Evolutionary conservation across 345 rosid species (phyloP).

Genomic region (Linum usitatissimum): DNA sequence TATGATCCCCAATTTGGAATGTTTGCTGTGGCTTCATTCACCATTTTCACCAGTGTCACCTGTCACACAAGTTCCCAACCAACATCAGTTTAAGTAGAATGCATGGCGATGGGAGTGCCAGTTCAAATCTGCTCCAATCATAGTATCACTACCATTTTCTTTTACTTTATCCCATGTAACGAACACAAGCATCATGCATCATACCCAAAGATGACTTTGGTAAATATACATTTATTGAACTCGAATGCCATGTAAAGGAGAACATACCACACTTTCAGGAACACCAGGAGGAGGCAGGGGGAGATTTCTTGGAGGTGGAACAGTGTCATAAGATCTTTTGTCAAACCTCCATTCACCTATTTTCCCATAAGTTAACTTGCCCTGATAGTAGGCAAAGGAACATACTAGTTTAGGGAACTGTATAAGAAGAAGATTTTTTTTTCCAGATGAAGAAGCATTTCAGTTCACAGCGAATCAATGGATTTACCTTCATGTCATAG

Average conservation of each 20-base stretch:
- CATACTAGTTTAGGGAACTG: no score
- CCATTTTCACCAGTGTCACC: conserved; percentile 89
- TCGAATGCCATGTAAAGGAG: neutral
- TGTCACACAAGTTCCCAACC: conserved; percentile 18
- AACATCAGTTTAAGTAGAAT: no score
- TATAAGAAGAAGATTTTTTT: neutral
- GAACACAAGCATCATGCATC: no score
- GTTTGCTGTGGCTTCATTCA: conserved; percentile 83
- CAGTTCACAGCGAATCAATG: neutral
- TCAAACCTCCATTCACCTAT: conserved; percentile 96
- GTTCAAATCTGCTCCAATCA: no score
- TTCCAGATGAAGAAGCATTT: neutral
- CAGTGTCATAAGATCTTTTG: conserved; percentile 60
- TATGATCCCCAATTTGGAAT: conserved; percentile 68
- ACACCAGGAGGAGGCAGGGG: conserved; percentile 92
- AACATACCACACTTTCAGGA: conserved; percentile 87
- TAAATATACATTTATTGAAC: no score
- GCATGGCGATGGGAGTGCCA: no score
- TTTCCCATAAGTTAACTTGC: conserved; percentile 75
- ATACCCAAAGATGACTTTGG: no score
- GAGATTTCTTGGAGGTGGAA: conserved; percentile 72
- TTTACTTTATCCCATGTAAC: no score
- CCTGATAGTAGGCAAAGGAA: conserved; percentile 32
- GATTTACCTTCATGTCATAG: conserved; percentile 69
- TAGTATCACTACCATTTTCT: no score